These are phyloP conservation scores for Kazachstania taianensis DNA, from an alignment of 805 yeast genomes.

Conservation along the genomic window DNA sequence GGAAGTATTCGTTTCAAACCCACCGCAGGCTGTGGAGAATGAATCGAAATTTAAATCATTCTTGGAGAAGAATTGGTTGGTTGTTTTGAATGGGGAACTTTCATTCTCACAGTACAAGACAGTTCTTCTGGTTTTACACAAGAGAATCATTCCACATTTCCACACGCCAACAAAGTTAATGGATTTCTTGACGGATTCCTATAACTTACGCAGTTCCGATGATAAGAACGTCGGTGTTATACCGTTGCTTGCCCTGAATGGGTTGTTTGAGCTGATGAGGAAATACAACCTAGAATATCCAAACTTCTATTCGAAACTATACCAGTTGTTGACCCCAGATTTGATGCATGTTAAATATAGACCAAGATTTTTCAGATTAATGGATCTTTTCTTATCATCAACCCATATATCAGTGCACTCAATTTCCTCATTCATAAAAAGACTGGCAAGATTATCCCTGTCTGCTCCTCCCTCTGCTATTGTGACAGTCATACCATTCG, in stretches of 20 bases:
- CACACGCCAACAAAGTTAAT: constrained; percentile 70
- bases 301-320: constrained; percentile 72
- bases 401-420: constrained; percentile 77
- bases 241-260: constrained; percentile 75
- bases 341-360: constrained; percentile 70
- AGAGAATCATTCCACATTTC: constrained; percentile 73
- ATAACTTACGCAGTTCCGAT: constrained; percentile 33
- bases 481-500: constrained; percentile 79
- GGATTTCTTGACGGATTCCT: constrained; percentile 90
- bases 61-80: constrained; percentile 62
- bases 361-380: constrained; percentile 76
- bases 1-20: constrained; percentile 33
- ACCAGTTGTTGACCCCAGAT: constrained; percentile 66
- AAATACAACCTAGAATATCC: constrained; percentile 83
- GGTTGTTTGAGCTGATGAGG: constrained; percentile 77
- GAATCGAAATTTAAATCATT: constrained; percentile 44
- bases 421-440: constrained; percentile 83
- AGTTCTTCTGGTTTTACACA: constrained; percentile 62
- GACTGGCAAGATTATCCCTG: constrained; percentile 62
- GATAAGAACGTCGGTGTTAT: constrained; percentile 40
- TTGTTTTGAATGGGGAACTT: constrained; percentile 41
- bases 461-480: constrained; percentile 82
- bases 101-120: constrained; percentile 53
- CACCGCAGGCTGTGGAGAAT: constrained; percentile 38
- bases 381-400: constrained; percentile 77